Conservation (phyloP, 306 rosid species). For the Coriaria nepalensis region DNA sequence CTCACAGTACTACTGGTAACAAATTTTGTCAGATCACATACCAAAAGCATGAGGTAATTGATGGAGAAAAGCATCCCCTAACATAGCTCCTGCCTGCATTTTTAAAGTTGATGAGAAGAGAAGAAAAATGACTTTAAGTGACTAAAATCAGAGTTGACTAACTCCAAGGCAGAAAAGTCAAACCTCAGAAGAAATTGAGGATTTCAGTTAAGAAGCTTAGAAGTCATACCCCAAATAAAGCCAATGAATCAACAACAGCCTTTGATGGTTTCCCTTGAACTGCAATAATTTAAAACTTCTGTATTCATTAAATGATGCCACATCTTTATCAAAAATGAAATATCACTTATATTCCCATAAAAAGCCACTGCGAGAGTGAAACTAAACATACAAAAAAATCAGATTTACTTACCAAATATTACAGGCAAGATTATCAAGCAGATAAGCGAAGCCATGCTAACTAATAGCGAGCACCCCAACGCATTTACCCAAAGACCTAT, state of each 20-base stretch:
- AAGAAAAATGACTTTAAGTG: conserved; percentile 1
- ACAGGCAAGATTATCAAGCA: conserved; percentile 78
- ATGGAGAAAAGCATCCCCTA: conserved; percentile 98
- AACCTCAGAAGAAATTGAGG: conserved; percentile 7
- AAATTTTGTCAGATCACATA: conserved; percentile 21
- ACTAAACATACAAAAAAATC: not conserved
- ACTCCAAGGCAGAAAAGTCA: too few species aligned
- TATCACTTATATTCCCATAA: conserved; percentile 4
- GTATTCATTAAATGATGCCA: conserved; percentile 6
- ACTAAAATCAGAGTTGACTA: conserved; percentile 4
- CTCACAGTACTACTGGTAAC: too few species aligned
- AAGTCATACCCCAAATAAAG: conserved; percentile 92
- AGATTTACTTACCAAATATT: conserved; percentile 51
- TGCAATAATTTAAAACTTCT: conserved; percentile 38
- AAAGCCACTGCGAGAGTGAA: conserved; percentile 2
- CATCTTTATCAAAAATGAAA: conserved; percentile 7
- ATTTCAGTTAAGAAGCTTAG: conserved; percentile 14
- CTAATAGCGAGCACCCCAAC: conserved; percentile 86
- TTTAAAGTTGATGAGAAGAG: too few species aligned
- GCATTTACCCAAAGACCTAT: conserved; percentile 83
- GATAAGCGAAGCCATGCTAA: conserved; percentile 91
- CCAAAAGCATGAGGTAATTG: conserved; percentile 98
- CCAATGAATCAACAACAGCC: conserved; percentile 82
- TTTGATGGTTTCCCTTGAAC: conserved; percentile 91
- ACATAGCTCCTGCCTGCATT: conserved; percentile 99